Conservation (phyloP, 225 moss, liverwort and hornwort species). For the Lunularia cruciata region DNA sequence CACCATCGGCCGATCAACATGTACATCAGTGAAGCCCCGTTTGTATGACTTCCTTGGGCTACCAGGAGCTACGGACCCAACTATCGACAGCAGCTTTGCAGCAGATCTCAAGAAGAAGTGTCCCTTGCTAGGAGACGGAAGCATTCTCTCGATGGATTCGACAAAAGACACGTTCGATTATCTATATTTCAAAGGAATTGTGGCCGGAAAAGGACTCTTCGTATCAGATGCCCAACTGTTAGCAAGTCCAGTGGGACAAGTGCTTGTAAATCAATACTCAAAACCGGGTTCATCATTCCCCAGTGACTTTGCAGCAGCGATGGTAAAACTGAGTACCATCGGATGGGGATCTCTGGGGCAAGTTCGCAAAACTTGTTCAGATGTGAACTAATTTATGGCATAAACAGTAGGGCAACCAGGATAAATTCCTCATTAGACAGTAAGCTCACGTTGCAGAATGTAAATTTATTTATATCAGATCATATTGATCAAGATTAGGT, state of each 20-base stretch:
- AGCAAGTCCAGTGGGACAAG: background rate
- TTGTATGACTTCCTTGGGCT: constrained; percentile 11
- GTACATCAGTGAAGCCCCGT: background rate
- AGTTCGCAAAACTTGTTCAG: constrained; percentile 1
- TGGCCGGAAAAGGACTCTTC: constrained; percentile 8
- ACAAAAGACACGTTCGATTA: constrained; percentile 7
- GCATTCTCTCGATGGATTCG: background rate
- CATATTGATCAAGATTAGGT: no score
- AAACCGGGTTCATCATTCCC: constrained; percentile 7
- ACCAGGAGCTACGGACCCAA: constrained; percentile 3
- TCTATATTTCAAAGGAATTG: constrained; percentile 11
- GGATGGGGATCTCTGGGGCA: background rate
- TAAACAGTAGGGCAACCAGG: no score
- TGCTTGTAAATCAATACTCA: constrained; percentile 14
- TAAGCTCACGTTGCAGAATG: no score
- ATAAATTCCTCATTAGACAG: no score
- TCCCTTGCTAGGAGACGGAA: background rate
- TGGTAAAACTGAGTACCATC: constrained; percentile 22
- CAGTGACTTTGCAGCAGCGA: constrained; percentile 6
- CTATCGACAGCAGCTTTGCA: background rate
- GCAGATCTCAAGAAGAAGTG: constrained; percentile 7
- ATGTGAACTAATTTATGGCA: constrained; percentile 1
- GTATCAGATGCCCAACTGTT: background rate
- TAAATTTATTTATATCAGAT: no score
- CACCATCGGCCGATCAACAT: constrained; percentile 12